Base-by-base conservation (phyloP, 1,139 yeast species). In the Kodamaea anthophila region DNA sequence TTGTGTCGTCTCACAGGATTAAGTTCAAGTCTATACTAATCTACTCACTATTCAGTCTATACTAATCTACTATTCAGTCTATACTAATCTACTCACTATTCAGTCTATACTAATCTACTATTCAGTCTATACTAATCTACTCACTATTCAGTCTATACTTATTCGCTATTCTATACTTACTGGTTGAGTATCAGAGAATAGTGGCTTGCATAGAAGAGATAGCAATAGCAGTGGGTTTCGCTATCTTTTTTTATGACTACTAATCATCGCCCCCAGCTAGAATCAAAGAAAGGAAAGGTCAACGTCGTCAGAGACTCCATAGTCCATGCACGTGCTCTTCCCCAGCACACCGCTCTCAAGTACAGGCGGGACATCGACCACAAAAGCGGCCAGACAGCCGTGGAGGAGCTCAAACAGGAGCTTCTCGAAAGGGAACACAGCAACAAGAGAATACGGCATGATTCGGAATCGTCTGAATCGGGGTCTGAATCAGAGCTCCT, bases 221-320 rank as follows among this genome's bases (percentile, higher is more conserved):
- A 12, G 7, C 13, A 7, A 6, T 23, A 5, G 4, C 6, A 13
- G 10, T 18, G 15, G 13, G 13, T 16, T 16, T 16, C 9, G 18
- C 9, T 16, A 16, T 16, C 6, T 16, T 16, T 16, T 16, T 16
- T 16, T 9, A 85, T 85, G 95, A 82, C 94, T 2, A 80, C 94
- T 3, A 91, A 93, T 28, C 95, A 85, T 49, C 70, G 94, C 51
- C 96, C 96, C 0, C 85, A 94, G 6, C 68, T 85, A 38, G 96
- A 87, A 47, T 84, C 91, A 36, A 87, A 94, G 34, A 70, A 77
- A 44, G 96, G 96, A 4, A 74, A 72, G 42, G 62, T 60, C 18
- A 55, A 68, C 30, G 44, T 46, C 2, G 63, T 66, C 15, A 38
- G 42, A 10, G 62, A 62, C 31, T 51, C 71, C 24, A 83, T 79